These are phyloP conservation scores for Rhynchospora tenuis DNA, from an alignment of 176 grass and related monocot species.

Conservation along the genomic window DNA sequence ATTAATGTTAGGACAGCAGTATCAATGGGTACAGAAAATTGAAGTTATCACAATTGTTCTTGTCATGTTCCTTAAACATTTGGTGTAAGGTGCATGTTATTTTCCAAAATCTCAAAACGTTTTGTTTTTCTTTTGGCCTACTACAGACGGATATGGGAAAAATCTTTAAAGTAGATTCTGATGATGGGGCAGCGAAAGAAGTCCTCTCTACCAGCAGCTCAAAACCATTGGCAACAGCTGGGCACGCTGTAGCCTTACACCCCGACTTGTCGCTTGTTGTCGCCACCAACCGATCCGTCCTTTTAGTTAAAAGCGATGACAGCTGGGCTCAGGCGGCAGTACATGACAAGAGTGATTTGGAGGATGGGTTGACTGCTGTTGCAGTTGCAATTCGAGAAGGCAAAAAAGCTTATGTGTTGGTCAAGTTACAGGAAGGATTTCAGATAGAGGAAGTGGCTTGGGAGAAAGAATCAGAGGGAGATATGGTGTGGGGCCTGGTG, in stretches of 20 bases:
- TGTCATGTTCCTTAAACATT: background rate
- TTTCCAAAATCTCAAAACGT: background rate
- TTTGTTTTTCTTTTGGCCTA: background rate
- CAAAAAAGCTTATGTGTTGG: slow-evolving; percentile 50
- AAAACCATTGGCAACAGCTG: slow-evolving; percentile 17
- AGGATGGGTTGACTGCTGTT: slow-evolving; percentile 8
- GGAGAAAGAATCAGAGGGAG: slow-evolving; percentile 53
- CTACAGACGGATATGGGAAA: slow-evolving; percentile 32
- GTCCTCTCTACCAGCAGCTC: slow-evolving; percentile 20
- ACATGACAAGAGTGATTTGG: slow-evolving; percentile 23
- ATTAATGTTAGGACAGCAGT: background rate
- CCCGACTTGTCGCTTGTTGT: slow-evolving; percentile 43
- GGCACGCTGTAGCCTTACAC: slow-evolving; percentile 38
- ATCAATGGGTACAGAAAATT: background rate
- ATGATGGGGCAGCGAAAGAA: slow-evolving; percentile 36
- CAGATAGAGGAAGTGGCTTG: slow-evolving; percentile 77
- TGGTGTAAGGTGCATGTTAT: background rate
- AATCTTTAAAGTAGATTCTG: slow-evolving; percentile 64
- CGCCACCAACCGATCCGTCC: slow-evolving; percentile 23
- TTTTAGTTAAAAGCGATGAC: slow-evolving; percentile 48
- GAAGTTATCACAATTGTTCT: background rate
- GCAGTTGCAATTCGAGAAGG: slow-evolving; percentile 57
- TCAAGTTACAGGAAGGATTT: slow-evolving; percentile 35
- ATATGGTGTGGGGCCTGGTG: slow-evolving; percentile 54
- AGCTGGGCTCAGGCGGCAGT: slow-evolving; percentile 52